phyloP scores from a whole-genome alignment of 23 red algal genomes.

The Cyanidiococcus yangmingshanensis region DNA sequence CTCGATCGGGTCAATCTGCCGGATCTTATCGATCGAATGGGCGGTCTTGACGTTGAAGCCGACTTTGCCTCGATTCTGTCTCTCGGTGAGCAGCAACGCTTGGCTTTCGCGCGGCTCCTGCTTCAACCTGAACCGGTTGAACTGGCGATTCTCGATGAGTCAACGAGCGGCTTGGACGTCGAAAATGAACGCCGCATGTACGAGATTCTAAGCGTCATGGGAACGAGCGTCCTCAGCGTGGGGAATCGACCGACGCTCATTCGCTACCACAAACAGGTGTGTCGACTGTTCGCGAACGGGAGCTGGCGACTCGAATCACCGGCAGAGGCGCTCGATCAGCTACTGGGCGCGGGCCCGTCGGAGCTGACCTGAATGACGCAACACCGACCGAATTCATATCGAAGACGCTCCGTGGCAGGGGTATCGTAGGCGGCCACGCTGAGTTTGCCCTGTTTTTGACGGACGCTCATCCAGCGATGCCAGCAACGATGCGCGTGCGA shows the following conservation, averaged over 20 bases:
- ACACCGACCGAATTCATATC: too few species aligned
- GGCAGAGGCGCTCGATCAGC: background rate
- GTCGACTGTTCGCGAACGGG: background rate
- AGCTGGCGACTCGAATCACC: constrained; percentile 1
- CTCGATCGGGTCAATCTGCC: constrained; percentile 54
- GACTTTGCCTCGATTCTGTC: constrained; percentile 55
- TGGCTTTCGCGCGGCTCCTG: constrained; percentile 76
- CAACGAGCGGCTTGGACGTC: constrained; percentile 60
- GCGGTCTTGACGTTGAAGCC: constrained; percentile 43
- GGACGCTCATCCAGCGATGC: too few species aligned
- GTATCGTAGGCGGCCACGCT: too few species aligned
- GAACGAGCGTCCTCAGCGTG: constrained; percentile 68
- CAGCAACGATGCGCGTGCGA: too few species aligned
- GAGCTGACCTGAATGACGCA: too few species aligned
- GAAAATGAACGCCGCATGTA: constrained; percentile 86
- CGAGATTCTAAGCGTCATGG: constrained; percentile 35
- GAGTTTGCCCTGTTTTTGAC: too few species aligned
- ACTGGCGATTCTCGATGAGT: constrained; percentile 73
- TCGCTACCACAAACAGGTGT: constrained; percentile 39
- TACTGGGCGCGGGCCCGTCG: background rate
- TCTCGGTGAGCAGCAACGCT: constrained; percentile 93
- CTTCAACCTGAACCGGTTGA: constrained; percentile 31
- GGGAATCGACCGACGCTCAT: constrained; percentile 77
- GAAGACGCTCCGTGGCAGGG: too few species aligned
- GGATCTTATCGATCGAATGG: constrained; percentile 39